Evolutionary conservation across 768 basidiomycete genomes (phyloP), one percentile per base, ranked within the genome.

Genomic region (Antrodiella citrinella): DNA sequence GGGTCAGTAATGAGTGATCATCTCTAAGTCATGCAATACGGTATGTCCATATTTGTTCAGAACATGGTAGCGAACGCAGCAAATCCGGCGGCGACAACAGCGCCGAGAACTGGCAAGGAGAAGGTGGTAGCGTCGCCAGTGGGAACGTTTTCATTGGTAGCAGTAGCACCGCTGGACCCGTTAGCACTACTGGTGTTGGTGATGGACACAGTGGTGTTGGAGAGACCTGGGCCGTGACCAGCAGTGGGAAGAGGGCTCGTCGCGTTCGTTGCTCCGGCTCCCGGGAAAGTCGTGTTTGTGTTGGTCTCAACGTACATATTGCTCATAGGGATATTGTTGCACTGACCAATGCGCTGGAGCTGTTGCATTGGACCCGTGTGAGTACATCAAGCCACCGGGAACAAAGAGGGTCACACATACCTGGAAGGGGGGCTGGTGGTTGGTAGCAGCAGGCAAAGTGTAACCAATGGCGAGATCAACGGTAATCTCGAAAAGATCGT

Each of bases 401-500:
- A 15, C 25, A 51, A 19, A 19, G 1, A 12, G 4, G 15, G 20
- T 24, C 3, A 20, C 26, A 62, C 72, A 52, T 59, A 94, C 81
- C 39, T 69, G 79, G 63, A 93, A 81, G 2, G 74, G 54, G 12
- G 86, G 88, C 13, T 71, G 71, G 59, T 83, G 81, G 19, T 59
- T 74, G 59, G 87, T 65, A 19, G 91, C 94, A 23, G 82, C 74
- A 51, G 88, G 78, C 15, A 96, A 72, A 55, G 89, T 84, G 69
- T 92, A 93, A 20, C 88, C 91, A 51, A 86, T 76, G 23, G 93
- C 93, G 55, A 97, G 80, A 59, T 95, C 90, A 47, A 95, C 91
- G 11, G 90, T 87, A 59, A 90, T 80, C 55, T 83, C 68, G 56
- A 73, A 94, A 30, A 95, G 72, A 65, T 96, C 94, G 58, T 93